These are phyloP conservation scores for Aspergillus ustus DNA, from an alignment of 2,329 filamentous ascomycete species.

Conservation along the genomic window DNA sequence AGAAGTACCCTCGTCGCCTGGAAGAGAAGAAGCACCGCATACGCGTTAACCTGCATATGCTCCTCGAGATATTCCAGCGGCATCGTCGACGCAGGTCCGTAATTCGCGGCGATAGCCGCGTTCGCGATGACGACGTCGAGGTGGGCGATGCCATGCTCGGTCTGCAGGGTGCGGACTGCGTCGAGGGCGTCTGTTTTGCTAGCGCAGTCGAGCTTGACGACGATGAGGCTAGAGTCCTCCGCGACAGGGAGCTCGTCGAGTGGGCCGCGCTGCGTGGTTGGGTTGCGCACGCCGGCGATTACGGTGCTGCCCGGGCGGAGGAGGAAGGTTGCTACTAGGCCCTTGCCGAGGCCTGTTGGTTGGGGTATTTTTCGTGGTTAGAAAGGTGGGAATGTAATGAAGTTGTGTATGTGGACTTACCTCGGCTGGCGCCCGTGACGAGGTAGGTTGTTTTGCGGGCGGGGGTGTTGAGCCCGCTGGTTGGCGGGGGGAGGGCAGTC, in stretches of 20 bases:
- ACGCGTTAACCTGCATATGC: constrained; percentile 1
- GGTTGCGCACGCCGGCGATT: constrained; percentile 4
- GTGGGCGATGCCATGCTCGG: not conserved
- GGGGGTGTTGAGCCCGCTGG: not conserved
- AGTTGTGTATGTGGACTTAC: not conserved
- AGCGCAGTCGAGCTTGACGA: constrained; percentile 1
- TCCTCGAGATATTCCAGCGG: not conserved
- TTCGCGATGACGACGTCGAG: constrained; percentile 8
- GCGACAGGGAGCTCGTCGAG: not conserved
- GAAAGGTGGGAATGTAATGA: too few species aligned
- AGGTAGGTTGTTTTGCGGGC: constrained; percentile 2
- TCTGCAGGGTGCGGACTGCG: not conserved
- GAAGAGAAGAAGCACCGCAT: constrained; percentile 1
- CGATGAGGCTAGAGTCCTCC: not conserved
- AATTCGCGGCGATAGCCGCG: constrained; percentile 3
- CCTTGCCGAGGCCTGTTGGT: constrained; percentile 2
- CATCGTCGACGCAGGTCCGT: constrained; percentile 1
- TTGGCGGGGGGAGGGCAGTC: too few species aligned
- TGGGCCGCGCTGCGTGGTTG: not conserved
- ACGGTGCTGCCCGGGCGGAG: not conserved
- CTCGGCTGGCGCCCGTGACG: constrained; percentile 8
- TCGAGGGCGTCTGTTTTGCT: not conserved
- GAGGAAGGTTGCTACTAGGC: not conserved
- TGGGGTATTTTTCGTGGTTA: too few species aligned
- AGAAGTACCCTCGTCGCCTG: not conserved